Evolutionary conservation across 192 early-diverging fungal genomes (phyloP).

Genomic region (Gryganskiella cystojenkinii): DNA sequence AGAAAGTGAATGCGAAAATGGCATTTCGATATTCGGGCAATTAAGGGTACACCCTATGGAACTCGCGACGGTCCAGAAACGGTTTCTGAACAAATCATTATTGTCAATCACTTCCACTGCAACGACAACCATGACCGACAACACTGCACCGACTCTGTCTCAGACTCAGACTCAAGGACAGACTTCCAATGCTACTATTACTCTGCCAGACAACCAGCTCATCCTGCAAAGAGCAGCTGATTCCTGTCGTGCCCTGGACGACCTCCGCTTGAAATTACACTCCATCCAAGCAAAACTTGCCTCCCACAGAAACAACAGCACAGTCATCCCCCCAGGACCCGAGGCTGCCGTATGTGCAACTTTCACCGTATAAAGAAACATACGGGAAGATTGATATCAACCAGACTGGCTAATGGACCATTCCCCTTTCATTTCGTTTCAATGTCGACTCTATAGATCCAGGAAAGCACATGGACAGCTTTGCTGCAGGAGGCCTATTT

Average conservation of each 20-base stretch:
- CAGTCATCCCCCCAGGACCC: background rate
- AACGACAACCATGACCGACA: background rate
- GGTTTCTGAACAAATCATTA: too few relatives aligned
- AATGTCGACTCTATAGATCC: slow-evolving; percentile 3
- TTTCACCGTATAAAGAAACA: too few relatives aligned
- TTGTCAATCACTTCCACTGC: background rate
- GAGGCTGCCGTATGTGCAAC: background rate
- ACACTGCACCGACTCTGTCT: background rate
- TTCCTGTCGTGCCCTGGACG: slow-evolving; percentile 32
- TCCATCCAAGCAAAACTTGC: slow-evolving; percentile 31
- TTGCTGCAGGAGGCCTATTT: slow-evolving; percentile 38
- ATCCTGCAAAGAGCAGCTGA: slow-evolving; percentile 40
- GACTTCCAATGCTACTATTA: too few relatives aligned
- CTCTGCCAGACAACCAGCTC: slow-evolving; percentile 28
- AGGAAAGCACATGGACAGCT: slow-evolving; percentile 8
- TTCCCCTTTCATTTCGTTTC: background rate
- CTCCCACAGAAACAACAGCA: background rate
- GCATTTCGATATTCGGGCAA: too few relatives aligned
- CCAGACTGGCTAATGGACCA: background rate
- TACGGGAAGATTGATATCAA: background rate
- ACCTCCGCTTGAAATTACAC: slow-evolving; percentile 23
- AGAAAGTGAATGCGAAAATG: too few relatives aligned
- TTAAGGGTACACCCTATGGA: too few relatives aligned
- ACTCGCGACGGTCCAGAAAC: too few relatives aligned
- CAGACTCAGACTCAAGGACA: background rate